Percentiles rank a stretch among this genome's conserved stretches.
These are phyloP conservation scores for Tephrocybe sp. DNA, from an alignment of 768 basidiomycete species.

Conservation along the genomic window DNA sequence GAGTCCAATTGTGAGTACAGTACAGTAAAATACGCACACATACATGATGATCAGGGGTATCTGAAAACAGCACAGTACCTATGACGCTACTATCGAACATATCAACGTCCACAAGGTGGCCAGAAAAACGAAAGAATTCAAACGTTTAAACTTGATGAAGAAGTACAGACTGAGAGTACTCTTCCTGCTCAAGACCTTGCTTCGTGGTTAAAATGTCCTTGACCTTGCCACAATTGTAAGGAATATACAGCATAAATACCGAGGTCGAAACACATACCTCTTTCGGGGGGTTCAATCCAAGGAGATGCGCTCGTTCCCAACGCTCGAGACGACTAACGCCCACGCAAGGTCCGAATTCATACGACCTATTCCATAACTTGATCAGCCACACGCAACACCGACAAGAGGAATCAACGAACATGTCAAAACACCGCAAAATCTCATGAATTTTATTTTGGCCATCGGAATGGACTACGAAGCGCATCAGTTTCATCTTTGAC, in stretches of 20 bases:
- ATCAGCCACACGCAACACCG: slow-evolving; percentile 6
- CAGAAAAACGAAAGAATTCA: slow-evolving; percentile 1
- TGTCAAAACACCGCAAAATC: slow-evolving; percentile 77
- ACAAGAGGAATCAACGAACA: slow-evolving; percentile 37
- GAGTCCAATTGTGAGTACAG: too few species aligned
- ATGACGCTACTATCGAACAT: too few species aligned
- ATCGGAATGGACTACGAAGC: slow-evolving; percentile 57
- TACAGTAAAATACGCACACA: not conserved
- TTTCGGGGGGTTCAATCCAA: slow-evolving; percentile 76
- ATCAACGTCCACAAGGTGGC: not conserved
- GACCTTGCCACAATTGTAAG: slow-evolving; percentile 44
- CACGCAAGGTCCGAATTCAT: slow-evolving; percentile 78
- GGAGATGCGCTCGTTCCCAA: slow-evolving; percentile 79
- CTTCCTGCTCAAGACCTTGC: slow-evolving; percentile 51
- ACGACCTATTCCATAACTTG: slow-evolving; percentile 43
- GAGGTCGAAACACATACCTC: slow-evolving; percentile 48
- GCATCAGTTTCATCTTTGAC: slow-evolving; percentile 4
- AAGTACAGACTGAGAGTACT: slow-evolving; percentile 65
- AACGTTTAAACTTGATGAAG: slow-evolving; percentile 42
- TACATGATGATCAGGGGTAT: not conserved
- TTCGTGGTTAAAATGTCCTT: slow-evolving; percentile 72
- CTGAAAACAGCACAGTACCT: not conserved
- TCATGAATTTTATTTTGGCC: slow-evolving; percentile 62
- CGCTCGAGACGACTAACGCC: slow-evolving; percentile 80
- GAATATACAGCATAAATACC: not conserved